Base-by-base conservation (phyloP, 2,329 filamentous ascomycete genomes). In the Monosporascus sp. region DNA sequence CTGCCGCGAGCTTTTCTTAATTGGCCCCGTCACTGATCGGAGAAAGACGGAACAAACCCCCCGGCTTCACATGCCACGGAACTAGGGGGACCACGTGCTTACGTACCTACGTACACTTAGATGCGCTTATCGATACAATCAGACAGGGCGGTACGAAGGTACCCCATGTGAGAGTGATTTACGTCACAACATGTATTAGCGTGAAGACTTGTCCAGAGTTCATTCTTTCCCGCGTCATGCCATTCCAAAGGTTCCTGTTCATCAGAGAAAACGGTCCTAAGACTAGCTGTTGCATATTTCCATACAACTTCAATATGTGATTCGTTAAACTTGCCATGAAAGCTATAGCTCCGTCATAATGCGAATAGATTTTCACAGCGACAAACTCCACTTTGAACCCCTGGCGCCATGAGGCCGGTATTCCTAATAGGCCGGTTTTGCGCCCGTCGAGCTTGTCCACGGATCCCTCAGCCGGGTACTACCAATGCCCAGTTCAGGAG, bases 361-460 rank as follows among this genome's bases (percentile, higher is more conserved):
- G 41, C 49, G 22, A 44, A 39, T 49, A 36, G 37, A n/a, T 38
- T 20, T 27, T 49, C 18, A 18, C n/a, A 37, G 44, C 22, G 22
- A 14, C 39, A 38, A 37, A 31, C 17, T 25, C n/a, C 48, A 46
- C 31, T 27, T 24, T 24, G 14, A 49, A 38, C 18, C 27, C 50
- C 27, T 44, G 43, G 59, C 71, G 72, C 70, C 57, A 80, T 81
- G 77, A 77, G 73, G 65, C 63, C 70, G 64, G 70, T 67, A 59
- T 68, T 75, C 61, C 59, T 70, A 53, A 57, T 76, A 43, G 69
- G 75, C 69, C 74, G 76, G 62, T 66, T 73, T 57, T 77, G 72
- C 67, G 66, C 72, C 62, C 77, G 67, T 67, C 67, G 49, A 65
- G 64, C 56, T 59, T 56, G 54, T 58, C 59, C 48, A 51, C 60